Evolutionary conservation across 768 basidiomycete species (phyloP).

Genomic region (Termitomyces sp.): DNA sequence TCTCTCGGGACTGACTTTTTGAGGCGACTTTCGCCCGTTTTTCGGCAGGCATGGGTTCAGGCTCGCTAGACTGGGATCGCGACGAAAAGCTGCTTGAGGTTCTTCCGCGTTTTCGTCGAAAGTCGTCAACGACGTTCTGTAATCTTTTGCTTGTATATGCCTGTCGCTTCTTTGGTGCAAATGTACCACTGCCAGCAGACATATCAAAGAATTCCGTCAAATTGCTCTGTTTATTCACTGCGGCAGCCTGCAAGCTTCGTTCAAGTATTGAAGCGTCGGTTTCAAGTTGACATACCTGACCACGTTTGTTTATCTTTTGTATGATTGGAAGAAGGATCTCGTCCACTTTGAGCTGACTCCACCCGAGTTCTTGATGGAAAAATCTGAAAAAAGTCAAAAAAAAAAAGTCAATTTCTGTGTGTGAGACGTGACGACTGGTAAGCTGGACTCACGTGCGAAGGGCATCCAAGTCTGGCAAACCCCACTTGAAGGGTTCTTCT

Average conservation of each 20-base stretch:
- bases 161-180: constrained; percentile 74
- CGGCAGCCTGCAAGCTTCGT: constrained; percentile 38
- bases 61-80: constrained; percentile 9
- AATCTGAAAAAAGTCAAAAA: constrained; percentile 43
- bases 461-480: constrained; percentile 91
- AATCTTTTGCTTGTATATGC: constrained; percentile 78
- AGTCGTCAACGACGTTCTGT: constrained; percentile 81
- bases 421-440: constrained; percentile 16
- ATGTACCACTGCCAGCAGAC: constrained; percentile 58
- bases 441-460: constrained; percentile 56
- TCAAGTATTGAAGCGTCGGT: background rate
- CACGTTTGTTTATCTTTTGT: constrained; percentile 79
- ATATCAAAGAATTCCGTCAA: constrained; percentile 74
- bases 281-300: constrained; percentile 44
- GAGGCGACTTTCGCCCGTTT: constrained; percentile 22
- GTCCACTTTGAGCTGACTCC: constrained; percentile 80
- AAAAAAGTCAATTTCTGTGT: background rate
- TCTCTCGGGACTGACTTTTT: constrained; percentile 10
- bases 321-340: constrained; percentile 91
- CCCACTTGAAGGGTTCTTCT: constrained; percentile 95
- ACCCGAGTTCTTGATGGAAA: constrained; percentile 72
- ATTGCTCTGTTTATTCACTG: constrained; percentile 72
- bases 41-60: constrained; percentile 17
- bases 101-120: constrained; percentile 52
- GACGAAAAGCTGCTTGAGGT: constrained; percentile 18